A percentile compares a stretch with the other conserved stretches of the same genome.
Evolutionary conservation across 78 protist species (phyloP).

Genomic region (Cyanophora paradoxa): DNA sequence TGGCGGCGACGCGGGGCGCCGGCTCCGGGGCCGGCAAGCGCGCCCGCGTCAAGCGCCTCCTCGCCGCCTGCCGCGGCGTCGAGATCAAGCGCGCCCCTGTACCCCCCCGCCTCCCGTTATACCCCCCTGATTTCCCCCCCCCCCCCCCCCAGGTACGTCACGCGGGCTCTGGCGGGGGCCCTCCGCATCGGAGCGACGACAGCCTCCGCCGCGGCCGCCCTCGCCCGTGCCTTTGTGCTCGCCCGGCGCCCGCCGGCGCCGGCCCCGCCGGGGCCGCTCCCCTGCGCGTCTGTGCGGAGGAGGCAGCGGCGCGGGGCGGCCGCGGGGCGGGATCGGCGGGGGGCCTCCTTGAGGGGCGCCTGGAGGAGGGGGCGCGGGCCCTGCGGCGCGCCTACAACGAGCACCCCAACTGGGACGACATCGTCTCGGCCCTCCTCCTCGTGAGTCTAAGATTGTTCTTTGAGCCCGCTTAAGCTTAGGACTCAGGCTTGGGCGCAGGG

Average conservation of each 20-base stretch:
- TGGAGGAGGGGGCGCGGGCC: background rate
- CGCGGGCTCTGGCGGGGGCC: background rate
- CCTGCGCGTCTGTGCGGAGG: too few relatives aligned
- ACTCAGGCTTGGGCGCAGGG: too few relatives aligned
- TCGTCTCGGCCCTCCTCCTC: too few relatives aligned
- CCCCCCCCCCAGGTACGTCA: too few relatives aligned
- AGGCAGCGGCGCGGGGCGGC: too few relatives aligned
- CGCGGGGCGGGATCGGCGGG: too few relatives aligned
- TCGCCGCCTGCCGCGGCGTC: background rate
- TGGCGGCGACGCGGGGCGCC: conserved; percentile 13
- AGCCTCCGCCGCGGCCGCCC: conserved; percentile 2
- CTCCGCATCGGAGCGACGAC: background rate
- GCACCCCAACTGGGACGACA: too few relatives aligned
- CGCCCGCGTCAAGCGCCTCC: background rate
- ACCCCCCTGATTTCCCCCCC: too few relatives aligned
- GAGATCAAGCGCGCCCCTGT: conserved; percentile 12
- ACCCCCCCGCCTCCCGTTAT: conserved; percentile 7
- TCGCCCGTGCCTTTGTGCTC: background rate
- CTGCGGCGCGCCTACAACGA: too few relatives aligned
- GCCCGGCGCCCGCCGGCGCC: background rate
- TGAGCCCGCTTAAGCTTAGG: too few relatives aligned
- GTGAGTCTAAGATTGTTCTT: too few relatives aligned
- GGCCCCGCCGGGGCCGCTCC: background rate
- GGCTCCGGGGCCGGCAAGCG: background rate
- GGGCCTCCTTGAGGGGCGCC: background rate